These are phyloP conservation scores for Saprolegnia diclina DNA, from an alignment of 352 stramenopile genomes.

Conservation along the genomic window DNA sequence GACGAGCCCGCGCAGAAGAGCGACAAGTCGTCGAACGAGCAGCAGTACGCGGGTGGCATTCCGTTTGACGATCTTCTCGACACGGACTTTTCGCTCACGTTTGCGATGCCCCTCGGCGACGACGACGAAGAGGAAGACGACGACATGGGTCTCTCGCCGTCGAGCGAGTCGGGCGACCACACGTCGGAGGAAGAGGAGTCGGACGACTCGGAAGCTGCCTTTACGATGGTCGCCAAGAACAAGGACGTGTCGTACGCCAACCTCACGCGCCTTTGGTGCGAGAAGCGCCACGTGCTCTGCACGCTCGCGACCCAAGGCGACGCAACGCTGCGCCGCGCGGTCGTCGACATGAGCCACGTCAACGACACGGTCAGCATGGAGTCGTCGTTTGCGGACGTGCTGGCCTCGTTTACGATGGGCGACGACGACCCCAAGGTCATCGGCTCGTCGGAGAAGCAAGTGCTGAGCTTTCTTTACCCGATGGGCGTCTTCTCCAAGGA, in stretches of 20 bases:
- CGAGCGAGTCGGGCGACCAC: slow-evolving; percentile 28
- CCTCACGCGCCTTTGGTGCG: slow-evolving; percentile 71
- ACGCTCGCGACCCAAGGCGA: slow-evolving; percentile 69
- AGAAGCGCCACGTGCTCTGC: slow-evolving; percentile 81
- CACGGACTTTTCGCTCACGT: slow-evolving; percentile 57
- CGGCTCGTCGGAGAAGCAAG: slow-evolving; percentile 45
- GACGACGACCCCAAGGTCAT: slow-evolving; percentile 33
- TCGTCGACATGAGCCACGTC: slow-evolving; percentile 80
- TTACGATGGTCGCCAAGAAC: slow-evolving; percentile 34
- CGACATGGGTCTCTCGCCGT: background rate
- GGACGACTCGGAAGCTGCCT: slow-evolving; percentile 44
- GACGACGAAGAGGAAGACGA: slow-evolving; percentile 48
- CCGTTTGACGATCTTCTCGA: slow-evolving; percentile 65
- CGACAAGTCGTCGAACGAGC: slow-evolving; percentile 40
- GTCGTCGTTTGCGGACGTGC: slow-evolving; percentile 54
- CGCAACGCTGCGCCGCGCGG: slow-evolving; percentile 56
- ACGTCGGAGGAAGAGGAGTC: slow-evolving; percentile 22
- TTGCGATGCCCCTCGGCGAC: slow-evolving; percentile 47
- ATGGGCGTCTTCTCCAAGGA: slow-evolving; percentile 67
- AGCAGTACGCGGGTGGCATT: slow-evolving; percentile 41
- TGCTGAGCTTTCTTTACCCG: slow-evolving; percentile 81
- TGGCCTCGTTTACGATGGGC: slow-evolving; percentile 33
- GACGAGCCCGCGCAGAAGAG: slow-evolving; percentile 29
- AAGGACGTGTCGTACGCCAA: slow-evolving; percentile 63
- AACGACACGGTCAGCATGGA: slow-evolving; percentile 58